Evolutionary conservation across 2,329 filamentous ascomycete genomes (phyloP), one percentile per base, ranked within the genome.

Genomic region (Beauveria bassiana): DNA sequence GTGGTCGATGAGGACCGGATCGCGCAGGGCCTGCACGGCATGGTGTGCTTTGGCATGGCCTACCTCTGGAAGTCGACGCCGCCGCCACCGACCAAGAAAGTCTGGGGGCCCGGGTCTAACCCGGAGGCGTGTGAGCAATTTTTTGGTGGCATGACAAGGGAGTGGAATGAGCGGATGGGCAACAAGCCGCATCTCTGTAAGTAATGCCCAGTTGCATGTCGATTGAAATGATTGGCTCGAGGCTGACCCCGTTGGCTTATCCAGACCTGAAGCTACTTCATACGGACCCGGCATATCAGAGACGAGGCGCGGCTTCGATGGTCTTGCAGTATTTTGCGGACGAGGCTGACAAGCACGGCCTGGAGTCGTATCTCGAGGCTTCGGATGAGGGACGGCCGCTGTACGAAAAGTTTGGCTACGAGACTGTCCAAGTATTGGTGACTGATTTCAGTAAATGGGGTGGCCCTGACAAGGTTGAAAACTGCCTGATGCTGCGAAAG

Each of bases 311-410:
- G 14, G 74, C 67, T 2, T 66, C 67, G 22, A 64, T 75, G 65
- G 65, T 77, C 62, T 59, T 78, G 51, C 62, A 68, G 34, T 74
- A 70, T 69, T 71, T 71, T 3, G 66, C 70, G n/a, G 68, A 69
- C 9, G 70, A 77, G 64, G 73, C 75, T 18, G 73, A 75, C 53
- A 63, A 69, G 10, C 68, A 75, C 2, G 70, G 71, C 5, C 61
- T 77, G n/a, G 69, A 72, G 3, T 66, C 67, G 0, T 77, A 72
- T 54, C 68, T 77, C 18, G 75, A 78, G 65, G 70, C 75, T 0
- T 72, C 74, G 0, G 59, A 63, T 0, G 65, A 71, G 6, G 75
- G 73, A 0, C 68, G 65, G 7, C 58, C 61, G 1, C 64, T 77
- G 22, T 77, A 77, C 58, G 68, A 70, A 60, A 73, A 70, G 65